Base-by-base conservation (phyloP, 495 filamentous ascomycete species). In the Coniosporium apollinis region DNA sequence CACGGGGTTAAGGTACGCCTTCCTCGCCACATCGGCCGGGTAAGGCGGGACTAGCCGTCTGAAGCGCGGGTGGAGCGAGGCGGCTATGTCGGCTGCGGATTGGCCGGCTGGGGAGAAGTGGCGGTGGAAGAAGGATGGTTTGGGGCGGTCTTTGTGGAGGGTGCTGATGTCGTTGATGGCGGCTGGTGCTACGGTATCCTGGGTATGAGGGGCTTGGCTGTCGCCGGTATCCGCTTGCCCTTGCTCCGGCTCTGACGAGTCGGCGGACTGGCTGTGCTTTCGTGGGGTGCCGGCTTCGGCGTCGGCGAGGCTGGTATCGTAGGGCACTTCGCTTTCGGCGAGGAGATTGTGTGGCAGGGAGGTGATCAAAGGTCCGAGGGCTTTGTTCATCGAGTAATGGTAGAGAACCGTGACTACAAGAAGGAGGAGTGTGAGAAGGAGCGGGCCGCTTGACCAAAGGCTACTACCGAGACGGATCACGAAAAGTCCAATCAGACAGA, bases 1-100 rank as follows among this genome's bases (percentile, higher is more conserved):
- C 5, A 71, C 62, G 2, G 86, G 85, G 34, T 87, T 74, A 55
- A 67, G 66, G 59, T 93, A 94, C 1, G 82, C 85, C 36, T 83
- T 65, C 13, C 40, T 36, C 9, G 42, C 9, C 17, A 36, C 39
- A 17, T 48, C 45, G 3, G 48, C 41, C 3, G 18, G 28, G 25
- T 45, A 45, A 30, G 44, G 28, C 17, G 41, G 42, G 15, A 44
- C 39, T n/a, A 28, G 14, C 35, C 39, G n/a, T 51, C 41, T 15
- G 53, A 40, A 50, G 46, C 50, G 2, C 28, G 30, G 19, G 38
- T 37, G 29, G 7, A 31, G 16, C 9, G 6, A 15, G 9, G 9
- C 16, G 29, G 8, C 8, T 37, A 50, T 37, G 8, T 39, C 43
- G 16, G 22, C 26, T 16, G 48, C 38, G 4, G 44, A 49, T 33